A percentile compares a stretch with the other conserved stretches of the same genome.
These are phyloP conservation scores for Colletotrichum sp. DNA, from an alignment of 2,329 filamentous ascomycete genomes.

Conservation along the genomic window DNA sequence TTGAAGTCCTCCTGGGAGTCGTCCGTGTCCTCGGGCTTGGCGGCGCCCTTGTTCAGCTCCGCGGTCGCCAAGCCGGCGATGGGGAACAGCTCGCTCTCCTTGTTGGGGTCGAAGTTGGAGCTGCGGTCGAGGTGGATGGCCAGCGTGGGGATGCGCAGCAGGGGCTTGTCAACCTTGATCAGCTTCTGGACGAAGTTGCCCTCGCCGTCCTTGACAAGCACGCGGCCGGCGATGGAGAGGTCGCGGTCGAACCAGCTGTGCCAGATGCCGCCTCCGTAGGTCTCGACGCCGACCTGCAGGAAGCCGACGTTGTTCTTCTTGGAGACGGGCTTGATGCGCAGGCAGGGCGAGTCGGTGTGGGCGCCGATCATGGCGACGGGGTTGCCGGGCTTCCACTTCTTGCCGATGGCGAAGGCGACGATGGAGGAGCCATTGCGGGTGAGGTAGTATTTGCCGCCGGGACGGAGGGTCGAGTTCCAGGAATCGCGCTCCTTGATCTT, in stretches of 20 bases:
- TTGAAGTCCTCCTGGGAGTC: slow-evolving; percentile 63
- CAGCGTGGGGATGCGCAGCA: slow-evolving; percentile 89
- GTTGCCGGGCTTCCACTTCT: slow-evolving; percentile 90
- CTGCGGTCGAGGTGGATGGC: slow-evolving; percentile 93
- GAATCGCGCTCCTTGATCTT: slow-evolving; percentile 89
- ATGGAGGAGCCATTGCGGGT: slow-evolving; percentile 93
- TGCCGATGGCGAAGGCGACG: slow-evolving; percentile 89
- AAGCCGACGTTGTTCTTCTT: slow-evolving; percentile 88
- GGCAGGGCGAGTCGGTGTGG: slow-evolving; percentile 92
- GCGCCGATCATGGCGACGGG: slow-evolving; percentile 92
- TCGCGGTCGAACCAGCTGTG: slow-evolving; percentile 99
- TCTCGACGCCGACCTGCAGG: slow-evolving; percentile 93
- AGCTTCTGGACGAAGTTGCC: slow-evolving; percentile 83
- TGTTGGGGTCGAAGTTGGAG: slow-evolving; percentile 90
- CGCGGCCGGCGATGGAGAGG: slow-evolving; percentile 85
- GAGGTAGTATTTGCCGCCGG: slow-evolving; percentile 94
- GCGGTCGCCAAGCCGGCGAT: slow-evolving; percentile 87
- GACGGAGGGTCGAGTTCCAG: slow-evolving; percentile 79
- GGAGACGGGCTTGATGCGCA: slow-evolving; percentile 92
- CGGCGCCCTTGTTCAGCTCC: slow-evolving; percentile 77
- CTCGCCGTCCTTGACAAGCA: slow-evolving; percentile 76
- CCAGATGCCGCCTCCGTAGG: slow-evolving; percentile 96
- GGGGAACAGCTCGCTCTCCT: slow-evolving; percentile 94
- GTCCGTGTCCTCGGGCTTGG: slow-evolving; percentile 39
- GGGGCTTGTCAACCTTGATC: slow-evolving; percentile 87